Conservation (phyloP, 176 grass and related monocot genomes). For the Tillandsia fasciculata region DNA sequence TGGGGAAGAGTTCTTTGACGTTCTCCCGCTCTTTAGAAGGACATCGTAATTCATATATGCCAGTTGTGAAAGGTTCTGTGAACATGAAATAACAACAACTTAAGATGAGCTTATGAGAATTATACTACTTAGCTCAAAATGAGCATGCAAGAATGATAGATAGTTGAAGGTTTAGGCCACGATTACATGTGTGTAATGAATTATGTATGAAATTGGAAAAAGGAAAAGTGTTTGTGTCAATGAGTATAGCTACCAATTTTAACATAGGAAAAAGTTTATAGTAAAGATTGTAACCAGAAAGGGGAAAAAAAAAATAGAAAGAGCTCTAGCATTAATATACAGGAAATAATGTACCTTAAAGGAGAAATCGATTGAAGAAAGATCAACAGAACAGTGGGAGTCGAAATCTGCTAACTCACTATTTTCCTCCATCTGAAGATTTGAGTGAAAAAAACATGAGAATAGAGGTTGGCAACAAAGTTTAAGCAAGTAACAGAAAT, state of each 20-base stretch:
- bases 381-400: slow-evolving; percentile 20
- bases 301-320: not conserved
- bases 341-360: slow-evolving; percentile 25
- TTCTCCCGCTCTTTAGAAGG: slow-evolving; percentile 20
- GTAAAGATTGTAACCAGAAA: not conserved
- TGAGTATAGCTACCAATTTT: not conserved
- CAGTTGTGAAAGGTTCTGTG: slow-evolving; percentile 32
- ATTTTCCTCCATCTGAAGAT: not conserved
- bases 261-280: not conserved
- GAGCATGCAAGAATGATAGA: too few relatives aligned
- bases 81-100: not conserved
- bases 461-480: not conserved
- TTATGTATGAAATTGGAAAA: too few relatives aligned
- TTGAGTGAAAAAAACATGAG: not conserved
- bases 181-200: too few relatives aligned
- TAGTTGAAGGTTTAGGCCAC: too few relatives aligned
- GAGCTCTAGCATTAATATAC: not conserved
- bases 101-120: too few relatives aligned
- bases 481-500: too few relatives aligned
- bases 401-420: slow-evolving; percentile 17
- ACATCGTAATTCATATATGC: slow-evolving; percentile 38
- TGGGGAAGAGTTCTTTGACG: not conserved
- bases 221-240: too few relatives aligned
- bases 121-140: too few relatives aligned
- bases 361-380: slow-evolving; percentile 40